Base-by-base conservation (phyloP, 2,329 filamentous ascomycete species). In the Proliferodiscus dingleyae region DNA sequence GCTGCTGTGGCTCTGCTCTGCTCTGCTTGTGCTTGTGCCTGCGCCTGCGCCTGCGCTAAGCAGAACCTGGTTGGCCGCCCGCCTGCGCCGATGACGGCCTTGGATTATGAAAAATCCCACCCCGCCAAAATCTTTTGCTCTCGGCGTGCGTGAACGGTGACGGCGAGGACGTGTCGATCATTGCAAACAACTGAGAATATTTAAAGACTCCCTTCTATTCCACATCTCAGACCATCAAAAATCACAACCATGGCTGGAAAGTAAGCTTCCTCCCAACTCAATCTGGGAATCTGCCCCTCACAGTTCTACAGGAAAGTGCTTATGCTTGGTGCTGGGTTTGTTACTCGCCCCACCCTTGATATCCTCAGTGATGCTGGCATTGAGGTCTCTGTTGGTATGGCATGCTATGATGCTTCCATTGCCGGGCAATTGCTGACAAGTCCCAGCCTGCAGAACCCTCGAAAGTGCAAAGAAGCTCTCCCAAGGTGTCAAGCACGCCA, bases 371-470 rank as follows among this genome's bases (percentile, higher is more conserved):
- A 80, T 62, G 69, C 72, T 45, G 75, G 75, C 50, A 70, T 81
- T 59, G 64, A 71, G 30, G 75, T 81, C 55, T 76, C 75, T 47
- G 75, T 81, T 60, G 73, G 73, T 75, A 65, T 47, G 67, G 2
- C 3, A 46, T n/a, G 8, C 16, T 15, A 23, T 37, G n/a, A 23
- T 22, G 10, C 19, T 15, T 11, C 18, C 16, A 23, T 34, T 8
- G 10, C 26, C 9, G 4, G 28, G 10, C 39, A 9, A 16, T 18
- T 38, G 13, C 30, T 44, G 36, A 49, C 13, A 51, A 24, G 30
- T 37, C 10, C 19, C 26, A 88, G 87, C 89, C 59, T 95, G 89
- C 77, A 76, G 89, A 66, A 91, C 86, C 36, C 76, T 95, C 46
- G 80, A 83, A 59, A 80, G 73, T 43, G 89, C 90, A 46, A 72